phyloP scores from a whole-genome alignment of 306 rosid species.

The Gastrolobium villosum region DNA sequence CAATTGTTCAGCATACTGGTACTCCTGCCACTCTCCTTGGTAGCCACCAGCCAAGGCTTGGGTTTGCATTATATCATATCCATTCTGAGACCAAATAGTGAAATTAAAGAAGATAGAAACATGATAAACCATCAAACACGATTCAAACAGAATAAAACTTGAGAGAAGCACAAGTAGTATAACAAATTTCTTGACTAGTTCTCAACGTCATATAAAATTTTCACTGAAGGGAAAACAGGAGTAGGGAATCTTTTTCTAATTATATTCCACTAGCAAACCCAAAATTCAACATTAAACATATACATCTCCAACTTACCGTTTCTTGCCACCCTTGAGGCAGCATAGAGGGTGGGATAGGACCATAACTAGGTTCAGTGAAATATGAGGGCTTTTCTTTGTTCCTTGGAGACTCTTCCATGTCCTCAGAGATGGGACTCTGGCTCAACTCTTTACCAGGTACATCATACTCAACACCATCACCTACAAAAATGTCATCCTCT shows the following conservation, averaged over 20 bases:
- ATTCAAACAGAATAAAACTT: constrained; percentile 8
- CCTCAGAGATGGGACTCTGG: constrained; percentile 93
- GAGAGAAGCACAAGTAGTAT: constrained; percentile 20
- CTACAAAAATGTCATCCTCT: constrained; percentile 91
- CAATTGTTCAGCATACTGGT: constrained; percentile 90
- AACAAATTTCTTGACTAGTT: constrained; percentile 5
- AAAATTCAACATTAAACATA: constrained; percentile 35
- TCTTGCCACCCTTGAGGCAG: constrained; percentile 90
- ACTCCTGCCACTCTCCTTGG: constrained; percentile 95
- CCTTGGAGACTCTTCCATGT: constrained; percentile 98
- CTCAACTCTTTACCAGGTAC: constrained; percentile 84
- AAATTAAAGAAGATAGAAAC: constrained; percentile 47
- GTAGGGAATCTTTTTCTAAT: background rate
- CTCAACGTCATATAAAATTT: constrained; percentile 8
- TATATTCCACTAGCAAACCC: constrained; percentile 34
- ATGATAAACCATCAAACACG: constrained; percentile 41
- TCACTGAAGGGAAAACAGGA: background rate
- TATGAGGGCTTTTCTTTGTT: constrained; percentile 79
- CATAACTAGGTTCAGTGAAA: constrained; percentile 88
- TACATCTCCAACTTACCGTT: constrained; percentile 65
- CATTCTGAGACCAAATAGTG: constrained; percentile 68
- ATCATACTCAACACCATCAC: constrained; percentile 86
- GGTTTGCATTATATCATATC: constrained; percentile 76
- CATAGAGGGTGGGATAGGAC: constrained; percentile 81
- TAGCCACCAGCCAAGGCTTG: constrained; percentile 87